These are phyloP conservation scores for Aureobasidium sp. DNA, from an alignment of 2,329 filamentous ascomycete species.

Conservation along the genomic window DNA sequence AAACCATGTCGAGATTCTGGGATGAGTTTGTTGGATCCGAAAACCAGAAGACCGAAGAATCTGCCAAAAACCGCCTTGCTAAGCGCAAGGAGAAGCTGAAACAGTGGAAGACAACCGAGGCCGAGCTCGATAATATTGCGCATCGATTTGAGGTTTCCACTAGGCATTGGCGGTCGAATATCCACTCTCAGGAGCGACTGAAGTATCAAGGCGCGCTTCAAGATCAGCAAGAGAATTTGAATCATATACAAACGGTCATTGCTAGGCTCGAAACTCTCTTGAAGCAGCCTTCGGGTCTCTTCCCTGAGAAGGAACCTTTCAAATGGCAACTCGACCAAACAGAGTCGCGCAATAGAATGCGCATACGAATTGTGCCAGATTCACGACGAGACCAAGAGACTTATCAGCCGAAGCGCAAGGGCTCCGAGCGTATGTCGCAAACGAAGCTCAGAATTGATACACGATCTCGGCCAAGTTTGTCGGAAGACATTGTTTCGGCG, in stretches of 20 bases:
- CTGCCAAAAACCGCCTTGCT: slow-evolving; percentile 57
- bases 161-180: slow-evolving; percentile 88
- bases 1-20: slow-evolving; percentile 73
- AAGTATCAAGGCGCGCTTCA: slow-evolving; percentile 85
- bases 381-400: slow-evolving; percentile 57
- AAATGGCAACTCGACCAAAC: slow-evolving; percentile 96
- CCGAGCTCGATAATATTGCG: slow-evolving; percentile 60
- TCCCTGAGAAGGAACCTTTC: slow-evolving; percentile 48
- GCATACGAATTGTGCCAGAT: slow-evolving; percentile 77
- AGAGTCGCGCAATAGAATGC: slow-evolving; percentile 91
- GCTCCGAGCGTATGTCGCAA: slow-evolving; percentile 41
- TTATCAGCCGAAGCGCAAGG: slow-evolving; percentile 76
- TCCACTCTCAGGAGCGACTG: slow-evolving; percentile 82
- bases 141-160: slow-evolving; percentile 80
- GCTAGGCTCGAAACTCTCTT: slow-evolving; percentile 71
- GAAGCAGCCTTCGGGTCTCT: slow-evolving; percentile 69
- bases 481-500: slow-evolving; percentile 20
- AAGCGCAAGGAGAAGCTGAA: slow-evolving; percentile 77
- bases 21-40: slow-evolving; percentile 77
- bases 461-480: slow-evolving; percentile 18
- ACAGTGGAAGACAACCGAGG: slow-evolving; percentile 65
- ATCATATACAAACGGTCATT: slow-evolving; percentile 67
- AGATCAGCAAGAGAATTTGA: slow-evolving; percentile 84
- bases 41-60: slow-evolving; percentile 71
- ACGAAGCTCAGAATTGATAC: slow-evolving; percentile 23